phyloP scores from a whole-genome alignment of 768 basidiomycete genomes.

The Cystobasidium ongulense region DNA sequence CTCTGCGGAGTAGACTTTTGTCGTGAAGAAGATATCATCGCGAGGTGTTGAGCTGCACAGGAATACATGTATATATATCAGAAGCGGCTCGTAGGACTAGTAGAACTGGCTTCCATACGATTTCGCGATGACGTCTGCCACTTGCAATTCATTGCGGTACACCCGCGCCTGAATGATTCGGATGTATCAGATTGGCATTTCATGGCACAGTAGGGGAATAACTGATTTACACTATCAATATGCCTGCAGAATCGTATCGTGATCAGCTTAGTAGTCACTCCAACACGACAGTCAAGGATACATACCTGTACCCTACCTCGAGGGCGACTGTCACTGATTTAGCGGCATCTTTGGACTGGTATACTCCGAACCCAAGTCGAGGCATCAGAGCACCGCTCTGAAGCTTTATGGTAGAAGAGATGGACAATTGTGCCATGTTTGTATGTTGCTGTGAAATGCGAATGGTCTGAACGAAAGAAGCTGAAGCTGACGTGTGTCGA shows the following conservation, averaged over 20 bases:
- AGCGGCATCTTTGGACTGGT: background rate
- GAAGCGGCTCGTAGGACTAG: background rate
- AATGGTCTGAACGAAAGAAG: too few relatives aligned
- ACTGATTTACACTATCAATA: conserved; percentile 23
- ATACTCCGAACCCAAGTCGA: conserved; percentile 22
- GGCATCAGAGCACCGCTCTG: background rate
- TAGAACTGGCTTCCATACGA: background rate
- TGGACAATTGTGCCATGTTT: background rate
- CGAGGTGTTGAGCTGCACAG: background rate
- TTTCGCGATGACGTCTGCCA: conserved; percentile 9
- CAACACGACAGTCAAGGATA: background rate
- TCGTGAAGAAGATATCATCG: conserved; percentile 36
- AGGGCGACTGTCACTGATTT: conserved; percentile 18
- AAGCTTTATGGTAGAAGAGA: conserved; percentile 1
- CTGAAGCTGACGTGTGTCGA: too few relatives aligned
- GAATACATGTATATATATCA: too few relatives aligned
- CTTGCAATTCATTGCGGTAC: conserved; percentile 27
- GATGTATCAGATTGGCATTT: background rate
- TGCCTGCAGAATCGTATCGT: background rate
- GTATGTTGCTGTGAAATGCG: background rate
- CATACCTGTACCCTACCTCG: conserved; percentile 26
- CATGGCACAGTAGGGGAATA: background rate
- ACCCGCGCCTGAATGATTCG: conserved; percentile 12
- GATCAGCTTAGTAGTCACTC: background rate
- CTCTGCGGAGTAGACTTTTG: conserved; percentile 37